A percentile compares a stretch with the other conserved stretches of the same genome.
phyloP scores from a whole-genome alignment of 108 stramenopile species.

The Discostella stelligeroides region DNA sequence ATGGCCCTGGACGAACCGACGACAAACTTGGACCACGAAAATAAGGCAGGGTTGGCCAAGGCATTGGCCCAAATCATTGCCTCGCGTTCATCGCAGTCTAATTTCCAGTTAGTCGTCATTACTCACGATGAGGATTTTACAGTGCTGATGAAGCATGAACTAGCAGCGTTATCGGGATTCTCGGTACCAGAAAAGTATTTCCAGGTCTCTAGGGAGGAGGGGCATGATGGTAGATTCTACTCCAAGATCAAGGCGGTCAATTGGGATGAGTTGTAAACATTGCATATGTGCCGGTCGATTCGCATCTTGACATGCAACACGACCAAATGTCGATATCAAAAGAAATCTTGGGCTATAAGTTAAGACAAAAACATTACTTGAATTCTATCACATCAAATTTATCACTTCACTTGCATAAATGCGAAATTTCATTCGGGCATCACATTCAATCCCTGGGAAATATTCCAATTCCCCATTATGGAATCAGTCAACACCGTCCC shows the following conservation, averaged over 20 bases:
- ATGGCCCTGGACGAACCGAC: slow-evolving; percentile 98
- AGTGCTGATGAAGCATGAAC: slow-evolving; percentile 88
- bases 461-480: slow-evolving; percentile 29
- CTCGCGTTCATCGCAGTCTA: slow-evolving; percentile 80
- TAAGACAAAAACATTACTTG: too few relatives aligned
- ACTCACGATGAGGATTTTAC: slow-evolving; percentile 99
- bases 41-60: slow-evolving; percentile 93
- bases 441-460: neutral
- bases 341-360: too few relatives aligned
- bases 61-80: slow-evolving; percentile 95
- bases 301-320: too few relatives aligned
- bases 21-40: slow-evolving; percentile 93
- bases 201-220: slow-evolving; percentile 88
- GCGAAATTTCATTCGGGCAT: neutral
- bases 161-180: slow-evolving; percentile 83
- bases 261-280: slow-evolving; percentile 70
- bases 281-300: neutral
- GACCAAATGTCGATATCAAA: too few relatives aligned
- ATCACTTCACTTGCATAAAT: neutral
- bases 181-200: slow-evolving; percentile 90
- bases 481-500: slow-evolving; percentile 42
- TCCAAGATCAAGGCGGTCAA: slow-evolving; percentile 85
- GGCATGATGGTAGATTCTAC: slow-evolving; percentile 77
- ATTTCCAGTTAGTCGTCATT: slow-evolving; percentile 98
- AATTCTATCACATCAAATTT: neutral